These are phyloP conservation scores for Termitomyces eurrhizus DNA, from an alignment of 768 basidiomycete species.

Conservation along the genomic window DNA sequence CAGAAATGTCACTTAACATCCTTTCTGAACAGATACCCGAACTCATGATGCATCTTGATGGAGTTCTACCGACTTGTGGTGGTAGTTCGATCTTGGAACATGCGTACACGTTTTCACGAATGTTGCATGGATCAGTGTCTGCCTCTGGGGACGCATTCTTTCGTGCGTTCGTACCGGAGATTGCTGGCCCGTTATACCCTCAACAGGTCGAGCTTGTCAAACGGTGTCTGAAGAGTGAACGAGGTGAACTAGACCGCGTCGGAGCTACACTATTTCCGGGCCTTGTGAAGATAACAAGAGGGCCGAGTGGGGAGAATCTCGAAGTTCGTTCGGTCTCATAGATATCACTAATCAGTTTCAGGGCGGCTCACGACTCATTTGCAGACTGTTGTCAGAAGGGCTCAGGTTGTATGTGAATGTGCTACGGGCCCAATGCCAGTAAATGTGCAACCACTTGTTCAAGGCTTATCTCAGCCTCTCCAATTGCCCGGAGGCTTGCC, in stretches of 20 bases:
- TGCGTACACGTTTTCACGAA: constrained; percentile 78
- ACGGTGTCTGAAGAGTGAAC: constrained; percentile 73
- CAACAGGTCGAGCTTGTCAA: constrained; percentile 83
- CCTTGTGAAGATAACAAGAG: constrained; percentile 72
- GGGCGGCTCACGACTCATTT: constrained; percentile 1
- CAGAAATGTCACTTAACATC: constrained; percentile 64
- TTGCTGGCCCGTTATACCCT: constrained; percentile 70
- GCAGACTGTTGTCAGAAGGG: constrained; percentile 71
- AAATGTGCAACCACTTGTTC: constrained; percentile 11
- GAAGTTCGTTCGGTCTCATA: constrained; percentile 36
- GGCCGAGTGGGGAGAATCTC: constrained; percentile 37
- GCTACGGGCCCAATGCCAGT: constrained; percentile 45
- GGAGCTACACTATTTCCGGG: constrained; percentile 88
- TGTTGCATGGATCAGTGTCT: constrained; percentile 73
- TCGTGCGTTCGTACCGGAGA: constrained; percentile 81
- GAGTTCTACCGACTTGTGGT: constrained; percentile 37
- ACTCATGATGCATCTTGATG: constrained; percentile 51
- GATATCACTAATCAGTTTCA: constrained; percentile 4
- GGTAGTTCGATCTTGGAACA: constrained; percentile 62
- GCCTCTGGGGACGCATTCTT: constrained; percentile 74
- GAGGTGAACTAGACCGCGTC: constrained; percentile 68
- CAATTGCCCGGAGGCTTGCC: neutral
- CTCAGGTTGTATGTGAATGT: constrained; percentile 87
- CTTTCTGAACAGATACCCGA: constrained; percentile 69
- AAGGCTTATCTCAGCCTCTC: neutral